phyloP scores from a whole-genome alignment of 441 rosid genomes.

The Erysimum pusillum region DNA sequence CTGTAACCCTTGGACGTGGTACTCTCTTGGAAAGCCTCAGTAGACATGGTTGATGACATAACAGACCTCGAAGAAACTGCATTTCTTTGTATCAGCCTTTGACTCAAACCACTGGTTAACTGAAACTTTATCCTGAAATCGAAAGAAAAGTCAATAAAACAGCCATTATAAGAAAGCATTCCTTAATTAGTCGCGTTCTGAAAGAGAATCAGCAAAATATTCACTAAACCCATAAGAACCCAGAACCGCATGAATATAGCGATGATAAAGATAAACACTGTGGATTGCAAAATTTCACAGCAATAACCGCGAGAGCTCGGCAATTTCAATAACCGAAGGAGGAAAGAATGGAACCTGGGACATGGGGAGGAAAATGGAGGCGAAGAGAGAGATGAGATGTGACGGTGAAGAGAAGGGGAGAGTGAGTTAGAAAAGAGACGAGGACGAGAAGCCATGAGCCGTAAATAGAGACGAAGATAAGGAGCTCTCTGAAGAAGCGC shows the following conservation, averaged over 20 bases:
- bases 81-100: slow-evolving; percentile 51
- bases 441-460: slow-evolving; percentile 44
- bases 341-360: slow-evolving; percentile 49
- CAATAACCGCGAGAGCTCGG: not conserved
- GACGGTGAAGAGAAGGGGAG: slow-evolving; percentile 31
- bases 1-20: slow-evolving; percentile 69
- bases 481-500: slow-evolving; percentile 52
- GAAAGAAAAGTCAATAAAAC: not conserved
- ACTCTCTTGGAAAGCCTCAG: slow-evolving; percentile 68
- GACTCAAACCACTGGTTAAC: slow-evolving; percentile 47
- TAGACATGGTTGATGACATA: slow-evolving; percentile 65
- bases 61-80: slow-evolving; percentile 65
- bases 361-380: slow-evolving; percentile 49
- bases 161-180: not conserved
- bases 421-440: slow-evolving; percentile 36
- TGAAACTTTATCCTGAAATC: slow-evolving; percentile 60
- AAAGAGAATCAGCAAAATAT: slow-evolving; percentile 8
- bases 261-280: not conserved
- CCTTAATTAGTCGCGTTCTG: not conserved
- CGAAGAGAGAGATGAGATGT: slow-evolving; percentile 36
- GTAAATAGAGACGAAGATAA: slow-evolving; percentile 45
- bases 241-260: not conserved
- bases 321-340: not conserved
- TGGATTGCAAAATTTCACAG: not conserved
- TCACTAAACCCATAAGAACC: not conserved